phyloP scores from a whole-genome alignment of 2,329 filamentous ascomycete species.

The Exutisphaerella laricina region DNA sequence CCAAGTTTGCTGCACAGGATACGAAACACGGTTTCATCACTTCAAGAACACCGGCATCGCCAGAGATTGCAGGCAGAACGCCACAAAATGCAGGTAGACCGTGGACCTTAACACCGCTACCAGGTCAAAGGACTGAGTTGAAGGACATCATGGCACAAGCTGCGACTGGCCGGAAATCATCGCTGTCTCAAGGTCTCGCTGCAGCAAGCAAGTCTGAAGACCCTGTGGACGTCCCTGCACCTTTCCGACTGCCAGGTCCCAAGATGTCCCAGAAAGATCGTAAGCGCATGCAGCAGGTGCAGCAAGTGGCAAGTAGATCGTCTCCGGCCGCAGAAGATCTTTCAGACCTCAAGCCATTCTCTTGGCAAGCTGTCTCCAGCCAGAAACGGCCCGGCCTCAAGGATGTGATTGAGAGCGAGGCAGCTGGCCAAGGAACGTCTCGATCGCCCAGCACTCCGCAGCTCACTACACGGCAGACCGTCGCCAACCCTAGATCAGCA shows the following conservation, averaged over 20 bases:
- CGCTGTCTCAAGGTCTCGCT: slow-evolving; percentile 38
- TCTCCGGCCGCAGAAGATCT: slow-evolving; percentile 5
- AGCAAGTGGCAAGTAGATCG: slow-evolving; percentile 32
- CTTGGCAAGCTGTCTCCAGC: slow-evolving; percentile 61
- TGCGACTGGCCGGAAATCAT: slow-evolving; percentile 41
- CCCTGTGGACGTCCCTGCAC: slow-evolving; percentile 16
- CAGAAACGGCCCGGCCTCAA: slow-evolving; percentile 48
- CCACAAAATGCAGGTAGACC: slow-evolving; percentile 36
- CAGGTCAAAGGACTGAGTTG: slow-evolving; percentile 57
- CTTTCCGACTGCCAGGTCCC: slow-evolving; percentile 35
- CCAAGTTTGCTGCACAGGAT: slow-evolving; percentile 25
- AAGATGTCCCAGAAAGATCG: slow-evolving; percentile 90
- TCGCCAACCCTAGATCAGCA: slow-evolving; percentile 42
- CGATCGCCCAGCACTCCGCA: slow-evolving; percentile 41
- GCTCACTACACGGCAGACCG: slow-evolving; percentile 58
- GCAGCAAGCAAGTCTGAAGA: slow-evolving; percentile 23
- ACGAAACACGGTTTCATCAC: slow-evolving; percentile 24
- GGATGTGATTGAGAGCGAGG: slow-evolving; percentile 42
- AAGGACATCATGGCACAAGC: slow-evolving; percentile 69
- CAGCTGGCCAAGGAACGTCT: slow-evolving; percentile 25
- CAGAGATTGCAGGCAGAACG: slow-evolving; percentile 21
- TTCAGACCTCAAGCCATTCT: slow-evolving; percentile 34
- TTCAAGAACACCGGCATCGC: slow-evolving; percentile 31
- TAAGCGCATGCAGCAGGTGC: slow-evolving; percentile 71
- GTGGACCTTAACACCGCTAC: slow-evolving; percentile 51